Conservation (phyloP, 2,329 filamentous ascomycete species). For the Alternaria sp. region DNA sequence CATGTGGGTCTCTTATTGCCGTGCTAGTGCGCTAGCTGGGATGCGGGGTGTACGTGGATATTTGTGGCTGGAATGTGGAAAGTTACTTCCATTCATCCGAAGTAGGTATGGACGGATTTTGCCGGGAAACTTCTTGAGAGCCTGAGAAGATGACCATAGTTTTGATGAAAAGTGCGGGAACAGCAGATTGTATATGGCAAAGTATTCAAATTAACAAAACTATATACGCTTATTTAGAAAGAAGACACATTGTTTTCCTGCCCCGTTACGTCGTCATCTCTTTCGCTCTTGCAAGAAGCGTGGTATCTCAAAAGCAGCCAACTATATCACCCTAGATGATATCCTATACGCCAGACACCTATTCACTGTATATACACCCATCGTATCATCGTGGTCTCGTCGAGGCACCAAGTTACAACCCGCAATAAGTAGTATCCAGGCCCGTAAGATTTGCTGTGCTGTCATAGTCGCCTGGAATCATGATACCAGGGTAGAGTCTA, state of each 20-base stretch:
- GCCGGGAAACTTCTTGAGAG: background rate
- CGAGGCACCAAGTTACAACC: slow-evolving; percentile 31
- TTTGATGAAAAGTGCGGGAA: background rate
- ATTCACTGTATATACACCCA: background rate
- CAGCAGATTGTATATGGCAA: background rate
- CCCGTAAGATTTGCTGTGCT: slow-evolving; percentile 43
- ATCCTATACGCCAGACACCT: background rate
- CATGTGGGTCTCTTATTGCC: slow-evolving; percentile 1
- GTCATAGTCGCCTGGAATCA: slow-evolving; percentile 47
- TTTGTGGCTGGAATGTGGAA: background rate
- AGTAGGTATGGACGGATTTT: background rate
- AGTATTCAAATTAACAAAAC: background rate
- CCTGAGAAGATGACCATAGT: background rate
- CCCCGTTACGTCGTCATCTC: background rate
- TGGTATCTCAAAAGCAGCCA: slow-evolving; percentile 33
- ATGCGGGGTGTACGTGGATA: background rate
- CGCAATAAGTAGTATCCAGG: slow-evolving; percentile 54
- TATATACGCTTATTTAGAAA: background rate
- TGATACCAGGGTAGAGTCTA: slow-evolving; percentile 45
- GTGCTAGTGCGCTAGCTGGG: background rate
- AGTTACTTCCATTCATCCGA: slow-evolving; percentile 6
- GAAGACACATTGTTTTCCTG: background rate
- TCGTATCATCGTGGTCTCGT: slow-evolving; percentile 6
- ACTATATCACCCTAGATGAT: background rate
- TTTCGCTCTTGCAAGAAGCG: slow-evolving; percentile 29